A percentile compares a stretch with the other conserved stretches of the same genome.
These are phyloP conservation scores for Dalbergia cultrata DNA, from an alignment of 306 rosid species.

Conservation along the genomic window DNA sequence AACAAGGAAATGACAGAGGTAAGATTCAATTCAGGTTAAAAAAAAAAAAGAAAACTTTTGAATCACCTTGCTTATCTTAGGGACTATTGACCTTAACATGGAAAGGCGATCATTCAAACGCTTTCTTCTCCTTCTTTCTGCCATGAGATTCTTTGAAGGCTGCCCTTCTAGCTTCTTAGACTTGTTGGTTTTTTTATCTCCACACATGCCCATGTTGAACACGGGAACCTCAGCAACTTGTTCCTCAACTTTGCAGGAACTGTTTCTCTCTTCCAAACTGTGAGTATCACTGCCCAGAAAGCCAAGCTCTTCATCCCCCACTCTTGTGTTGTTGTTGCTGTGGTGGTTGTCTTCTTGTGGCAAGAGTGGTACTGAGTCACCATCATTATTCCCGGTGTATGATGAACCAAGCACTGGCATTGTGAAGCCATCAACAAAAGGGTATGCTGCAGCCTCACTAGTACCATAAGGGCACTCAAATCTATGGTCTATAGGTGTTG, in stretches of 20 bases:
- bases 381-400: conserved; percentile 47
- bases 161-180: conserved; percentile 80
- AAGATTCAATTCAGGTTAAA: not conserved
- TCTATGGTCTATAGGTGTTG: conserved; percentile 64
- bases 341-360: conserved; percentile 57
- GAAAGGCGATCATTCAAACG: conserved; percentile 86
- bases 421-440: conserved; percentile 67
- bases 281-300: conserved; percentile 58
- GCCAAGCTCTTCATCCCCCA: conserved; percentile 75
- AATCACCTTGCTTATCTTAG: conserved; percentile 93
- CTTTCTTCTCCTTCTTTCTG: conserved; percentile 88
- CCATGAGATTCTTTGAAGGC: conserved; percentile 95
- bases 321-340: conserved; percentile 40
- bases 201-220: conserved; percentile 72
- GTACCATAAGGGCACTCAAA: conserved; percentile 66
- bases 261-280: conserved; percentile 53
- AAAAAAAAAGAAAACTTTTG: not conserved
- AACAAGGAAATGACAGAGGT: conserved; percentile 2
- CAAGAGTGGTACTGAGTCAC: conserved; percentile 56
- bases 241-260: conserved; percentile 77
- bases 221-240: conserved; percentile 57
- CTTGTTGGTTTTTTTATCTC: conserved; percentile 56
- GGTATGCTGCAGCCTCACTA: conserved; percentile 50
- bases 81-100: conserved; percentile 93
- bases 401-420: conserved; percentile 69